Evolutionary conservation across 1,284 basidiomycete genomes (phyloP), one percentile per base, ranked within the genome.

Genomic region (Boletus hoseneyae): DNA sequence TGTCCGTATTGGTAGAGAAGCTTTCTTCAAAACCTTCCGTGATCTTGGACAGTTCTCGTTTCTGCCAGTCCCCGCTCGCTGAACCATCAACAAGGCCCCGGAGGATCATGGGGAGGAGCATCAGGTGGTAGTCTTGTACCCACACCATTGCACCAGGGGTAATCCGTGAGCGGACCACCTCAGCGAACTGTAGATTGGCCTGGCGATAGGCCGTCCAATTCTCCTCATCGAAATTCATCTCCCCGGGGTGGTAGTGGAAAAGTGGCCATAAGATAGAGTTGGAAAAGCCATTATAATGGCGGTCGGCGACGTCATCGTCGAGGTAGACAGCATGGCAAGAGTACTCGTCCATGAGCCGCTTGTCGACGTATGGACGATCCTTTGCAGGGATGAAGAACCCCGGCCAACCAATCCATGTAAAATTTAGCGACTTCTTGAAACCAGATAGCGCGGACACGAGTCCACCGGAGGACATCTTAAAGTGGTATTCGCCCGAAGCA

Each of bases 251-350:
- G 71, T 98, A 99, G 70, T 99, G 96, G 79, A 99, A 98, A 42
- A 99, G 78, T 1, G 96, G 96, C 96, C 96, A 99, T 35, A 99
- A 83, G 71, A 99, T 99, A 44, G 93, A 97, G 76, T 99, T 99
- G 58, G 93, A 95, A 78, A 99, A 99, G 55, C 91, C 92, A 64
- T 98, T 99, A 78, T 99, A 99, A 71, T 98, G 96, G 48, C 88
- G 83, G 71, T 99, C 97, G 12, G 97, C 96, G 54, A 99, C 80
- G 60, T 98, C 96, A 66, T 98, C 96, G 51, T 93, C 88, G 60
- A 99, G 85, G 75, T 97, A 97, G 60, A 99, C 97, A 15, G 96
- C 94, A 67, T 94, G 90, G 70, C 97, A 99, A 40, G 91, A 90
- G 72, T 96, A 97, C 70, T 98, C 95, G 46, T 95, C 87, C 78